Conservation (phyloP, 768 basidiomycete genomes). For the Mycena olivaceomarginata region DNA sequence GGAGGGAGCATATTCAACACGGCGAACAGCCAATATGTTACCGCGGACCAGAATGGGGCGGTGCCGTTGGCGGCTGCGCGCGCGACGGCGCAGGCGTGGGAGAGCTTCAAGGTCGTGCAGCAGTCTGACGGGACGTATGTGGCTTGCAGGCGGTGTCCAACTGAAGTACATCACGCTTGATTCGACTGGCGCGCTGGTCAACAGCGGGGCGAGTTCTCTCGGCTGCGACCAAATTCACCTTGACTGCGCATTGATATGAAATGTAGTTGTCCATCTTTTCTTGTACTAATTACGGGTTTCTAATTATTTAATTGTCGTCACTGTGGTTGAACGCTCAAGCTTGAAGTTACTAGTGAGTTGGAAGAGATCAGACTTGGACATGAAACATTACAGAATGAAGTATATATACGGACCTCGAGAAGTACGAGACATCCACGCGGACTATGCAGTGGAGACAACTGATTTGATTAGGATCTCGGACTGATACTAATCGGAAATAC, state of each 20-base stretch:
- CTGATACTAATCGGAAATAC: too few relatives aligned
- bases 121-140: slow-evolving; percentile 52
- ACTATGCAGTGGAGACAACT: too few relatives aligned
- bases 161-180: slow-evolving; percentile 52
- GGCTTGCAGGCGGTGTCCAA: slow-evolving; percentile 56
- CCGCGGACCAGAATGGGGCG: slow-evolving; percentile 55
- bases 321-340: too few relatives aligned
- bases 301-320: too few relatives aligned
- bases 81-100: slow-evolving; percentile 51
- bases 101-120: slow-evolving; percentile 52
- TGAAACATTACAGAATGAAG: too few relatives aligned
- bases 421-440: too few relatives aligned
- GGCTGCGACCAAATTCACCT: slow-evolving; percentile 51
- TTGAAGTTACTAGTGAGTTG: too few relatives aligned
- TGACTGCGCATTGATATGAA: slow-evolving; percentile 37
- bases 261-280: too few relatives aligned
- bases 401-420: too few relatives aligned
- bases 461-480: too few relatives aligned
- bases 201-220: slow-evolving; percentile 50
- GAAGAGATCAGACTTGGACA: too few relatives aligned
- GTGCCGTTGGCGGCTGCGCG: slow-evolving; percentile 53
- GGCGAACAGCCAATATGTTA: slow-evolving; percentile 52
- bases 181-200: slow-evolving; percentile 50
- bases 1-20: slow-evolving; percentile 53
- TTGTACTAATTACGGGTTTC: too few relatives aligned